These are phyloP conservation scores for Epithele typhae DNA, from an alignment of 768 basidiomycete species.

Conservation along the genomic window DNA sequence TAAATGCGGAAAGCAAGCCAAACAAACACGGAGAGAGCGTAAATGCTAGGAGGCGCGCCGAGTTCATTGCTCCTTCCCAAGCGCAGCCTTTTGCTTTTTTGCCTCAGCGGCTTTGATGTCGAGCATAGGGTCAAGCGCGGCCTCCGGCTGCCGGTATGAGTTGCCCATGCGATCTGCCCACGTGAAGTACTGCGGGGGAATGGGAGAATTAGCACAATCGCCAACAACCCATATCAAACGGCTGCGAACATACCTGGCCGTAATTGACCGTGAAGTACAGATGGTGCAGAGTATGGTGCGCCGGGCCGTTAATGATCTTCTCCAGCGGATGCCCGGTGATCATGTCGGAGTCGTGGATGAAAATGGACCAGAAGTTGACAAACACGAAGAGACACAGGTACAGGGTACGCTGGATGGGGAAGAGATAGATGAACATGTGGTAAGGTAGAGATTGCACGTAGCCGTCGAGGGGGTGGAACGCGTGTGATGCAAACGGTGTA, in stretches of 20 bases:
- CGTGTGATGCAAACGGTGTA: conserved; percentile 95
- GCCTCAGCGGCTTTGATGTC: conserved; percentile 46
- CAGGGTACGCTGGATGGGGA: conserved; percentile 83
- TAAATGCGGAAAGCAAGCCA: background rate
- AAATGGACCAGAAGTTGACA: conserved; percentile 93
- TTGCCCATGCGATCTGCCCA: conserved; percentile 83
- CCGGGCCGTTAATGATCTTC: conserved; percentile 93
- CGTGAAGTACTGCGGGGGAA: conserved; percentile 79
- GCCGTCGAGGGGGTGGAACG: conserved; percentile 96
- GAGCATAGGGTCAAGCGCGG: conserved; percentile 79
- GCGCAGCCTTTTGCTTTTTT: conserved; percentile 23
- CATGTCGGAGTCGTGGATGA: conserved; percentile 99
- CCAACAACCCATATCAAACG: conserved; percentile 7
- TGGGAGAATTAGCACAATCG: conserved; percentile 14
- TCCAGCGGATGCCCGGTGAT: conserved; percentile 87
- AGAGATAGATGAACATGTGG: conserved; percentile 85
- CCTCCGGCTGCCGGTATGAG: conserved; percentile 87
- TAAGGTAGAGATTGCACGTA: conserved; percentile 94
- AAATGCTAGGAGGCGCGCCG: background rate
- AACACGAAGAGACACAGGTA: conserved; percentile 86
- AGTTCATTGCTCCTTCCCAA: conserved; percentile 22
- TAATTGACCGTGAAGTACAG: conserved; percentile 97
- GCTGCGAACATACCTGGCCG: conserved; percentile 76
- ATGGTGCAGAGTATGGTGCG: conserved; percentile 96
- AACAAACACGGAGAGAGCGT: background rate